A percentile compares a stretch with the other conserved stretches of the same genome.
Conservation (phyloP, 345 rosid genomes). For the Hypericum androsaemum region DNA sequence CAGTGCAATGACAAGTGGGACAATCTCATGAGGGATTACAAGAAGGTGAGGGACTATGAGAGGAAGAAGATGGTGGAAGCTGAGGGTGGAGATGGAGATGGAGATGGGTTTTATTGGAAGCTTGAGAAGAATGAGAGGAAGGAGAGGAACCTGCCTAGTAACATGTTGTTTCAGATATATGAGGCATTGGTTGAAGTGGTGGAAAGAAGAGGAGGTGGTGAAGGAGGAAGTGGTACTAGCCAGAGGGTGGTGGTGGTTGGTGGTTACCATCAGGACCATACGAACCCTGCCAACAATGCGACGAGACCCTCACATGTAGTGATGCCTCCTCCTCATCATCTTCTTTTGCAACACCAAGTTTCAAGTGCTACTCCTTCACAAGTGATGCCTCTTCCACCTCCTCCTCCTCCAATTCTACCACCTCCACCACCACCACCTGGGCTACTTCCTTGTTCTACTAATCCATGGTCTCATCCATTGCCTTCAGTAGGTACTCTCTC, state of each 20-base stretch:
- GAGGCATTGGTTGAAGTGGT: slow-evolving; percentile 24
- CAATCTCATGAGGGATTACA: slow-evolving; percentile 33
- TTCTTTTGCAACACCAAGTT: neutral
- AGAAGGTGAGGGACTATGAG: slow-evolving; percentile 23
- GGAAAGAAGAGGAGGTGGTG: slow-evolving; percentile 20
- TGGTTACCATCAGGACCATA: slow-evolving; percentile 17
- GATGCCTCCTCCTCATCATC: neutral
- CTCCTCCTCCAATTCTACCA: slow-evolving; percentile 22
- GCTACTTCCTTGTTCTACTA: slow-evolving; percentile 11
- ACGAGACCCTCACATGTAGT: too few relatives aligned
- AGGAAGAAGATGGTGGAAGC: slow-evolving; percentile 8
- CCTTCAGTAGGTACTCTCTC: slow-evolving; percentile 56
- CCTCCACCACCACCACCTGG: slow-evolving; percentile 19
- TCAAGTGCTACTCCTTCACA: neutral
- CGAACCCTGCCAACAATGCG: too few relatives aligned
- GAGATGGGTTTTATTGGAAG: slow-evolving; percentile 20
- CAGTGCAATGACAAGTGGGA: slow-evolving; percentile 44
- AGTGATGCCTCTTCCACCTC: slow-evolving; percentile 3
- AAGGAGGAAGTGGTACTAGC: neutral
- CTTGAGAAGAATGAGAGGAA: slow-evolving; percentile 27
- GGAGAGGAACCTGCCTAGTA: slow-evolving; percentile 26
- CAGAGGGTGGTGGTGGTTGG: neutral
- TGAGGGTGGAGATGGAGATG: slow-evolving; percentile 4
- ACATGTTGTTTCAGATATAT: slow-evolving; percentile 23
- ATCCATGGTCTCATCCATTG: slow-evolving; percentile 30